Base-by-base conservation (phyloP, 768 basidiomycete genomes). In the Podaxis rugospora region DNA sequence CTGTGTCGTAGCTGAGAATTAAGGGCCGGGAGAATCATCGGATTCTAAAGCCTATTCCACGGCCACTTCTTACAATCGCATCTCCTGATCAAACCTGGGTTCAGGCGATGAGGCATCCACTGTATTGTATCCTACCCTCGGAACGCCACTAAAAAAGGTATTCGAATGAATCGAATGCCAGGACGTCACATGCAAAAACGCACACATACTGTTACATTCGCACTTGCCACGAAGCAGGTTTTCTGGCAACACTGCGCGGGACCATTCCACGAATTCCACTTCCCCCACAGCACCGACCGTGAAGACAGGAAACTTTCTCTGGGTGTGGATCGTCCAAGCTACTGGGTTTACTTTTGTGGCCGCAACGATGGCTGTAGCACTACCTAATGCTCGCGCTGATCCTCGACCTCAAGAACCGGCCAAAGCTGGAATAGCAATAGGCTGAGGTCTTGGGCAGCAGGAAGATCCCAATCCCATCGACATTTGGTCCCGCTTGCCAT, bases 241-340 rank as follows among this genome's bases (percentile, higher is more conserved):
- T 93, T 85, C 62, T 70, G 77, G 21, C 93, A 92, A 67, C 92
- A 93, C 70, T 82, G 91, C 68, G 83, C 86, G 32, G 32, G 32
- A 4, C 79, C 84, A 44, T 78, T 89, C 64, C 90, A 86, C 64
- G 71, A 80, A 21, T 76, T 82, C 2, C 93, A 92, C 2, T 79
- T 85, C n/a, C 78, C 95, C 95, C 25, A 78, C 90, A 56, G 80
- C 89, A 61, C 70, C 94, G 25, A 88, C 83, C 7, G 73, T 90
- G 60, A 88, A 62, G 80, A 82, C 25, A 80, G 81, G 25, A 93
- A 32, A 95, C 69, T 89, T 89, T 68, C 79, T 90, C 51, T 87
- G 92, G 0, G 84, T 92, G 5, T 94, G 92, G 71, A 81, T 81
- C 11, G 86, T 93, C 11, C 80, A 80, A 28, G 92, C 92, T 7